These are phyloP conservation scores for Phaeosphaeriaceae sp. DNA, from an alignment of 2,329 filamentous ascomycete genomes.

Conservation along the genomic window DNA sequence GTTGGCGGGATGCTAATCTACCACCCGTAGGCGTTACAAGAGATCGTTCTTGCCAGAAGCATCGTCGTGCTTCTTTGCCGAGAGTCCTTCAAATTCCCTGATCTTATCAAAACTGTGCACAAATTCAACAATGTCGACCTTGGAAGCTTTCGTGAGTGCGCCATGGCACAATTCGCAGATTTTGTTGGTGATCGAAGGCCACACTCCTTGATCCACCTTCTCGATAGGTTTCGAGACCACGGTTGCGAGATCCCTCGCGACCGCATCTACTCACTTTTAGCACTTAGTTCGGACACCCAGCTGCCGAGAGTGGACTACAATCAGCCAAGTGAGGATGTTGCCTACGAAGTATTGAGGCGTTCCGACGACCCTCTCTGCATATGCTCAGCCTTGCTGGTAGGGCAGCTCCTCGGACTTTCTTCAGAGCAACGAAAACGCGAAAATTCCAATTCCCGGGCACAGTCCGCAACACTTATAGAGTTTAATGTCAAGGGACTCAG, in stretches of 20 bases:
- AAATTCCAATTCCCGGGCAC: not conserved
- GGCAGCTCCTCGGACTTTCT: slow-evolving; percentile 1
- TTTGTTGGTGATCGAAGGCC: not conserved
- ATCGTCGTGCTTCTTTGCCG: slow-evolving; percentile 1
- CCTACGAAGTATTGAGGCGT: slow-evolving; percentile 8
- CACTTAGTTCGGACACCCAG: slow-evolving; percentile 3
- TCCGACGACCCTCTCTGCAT: slow-evolving; percentile 4
- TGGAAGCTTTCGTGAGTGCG: slow-evolving; percentile 3
- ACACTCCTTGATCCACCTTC: slow-evolving; percentile 2
- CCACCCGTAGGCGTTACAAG: slow-evolving; percentile 1
- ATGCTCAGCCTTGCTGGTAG: slow-evolving; percentile 8
- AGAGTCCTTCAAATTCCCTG: slow-evolving; percentile 6
- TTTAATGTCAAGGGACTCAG: slow-evolving; percentile 5
- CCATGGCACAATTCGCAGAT: slow-evolving; percentile 2
- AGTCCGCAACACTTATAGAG: slow-evolving; percentile 1
- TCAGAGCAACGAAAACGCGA: not conserved
- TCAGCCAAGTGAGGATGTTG: slow-evolving; percentile 3
- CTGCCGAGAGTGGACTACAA: slow-evolving; percentile 7
- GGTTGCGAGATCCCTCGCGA: slow-evolving; percentile 10
- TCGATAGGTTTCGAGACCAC: slow-evolving; percentile 6
- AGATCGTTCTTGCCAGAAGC: slow-evolving; percentile 5
- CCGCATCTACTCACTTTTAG: slow-evolving; percentile 10
- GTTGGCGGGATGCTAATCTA: not conserved
- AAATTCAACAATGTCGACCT: slow-evolving; percentile 2
- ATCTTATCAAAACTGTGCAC: not conserved